These are phyloP conservation scores for Persicaria tinctoria DNA, from an alignment of 148 eudicot species.

Conservation along the genomic window DNA sequence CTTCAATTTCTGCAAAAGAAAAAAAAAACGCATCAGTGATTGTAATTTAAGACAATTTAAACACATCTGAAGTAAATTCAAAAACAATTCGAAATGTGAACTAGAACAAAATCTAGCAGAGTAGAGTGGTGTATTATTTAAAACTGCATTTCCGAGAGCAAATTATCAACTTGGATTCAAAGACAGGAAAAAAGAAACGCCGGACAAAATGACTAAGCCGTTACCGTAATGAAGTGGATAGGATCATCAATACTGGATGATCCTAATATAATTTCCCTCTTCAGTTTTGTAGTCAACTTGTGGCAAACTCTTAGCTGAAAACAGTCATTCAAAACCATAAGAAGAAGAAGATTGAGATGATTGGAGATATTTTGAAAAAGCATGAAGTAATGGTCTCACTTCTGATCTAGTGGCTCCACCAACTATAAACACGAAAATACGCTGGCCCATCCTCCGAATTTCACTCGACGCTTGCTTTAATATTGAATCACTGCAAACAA, in stretches of 20 bases:
- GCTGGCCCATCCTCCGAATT: constrained; percentile 72
- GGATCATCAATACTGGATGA: constrained; percentile 95
- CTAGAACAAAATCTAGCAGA: neutral
- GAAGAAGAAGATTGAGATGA: neutral
- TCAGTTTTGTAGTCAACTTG: constrained; percentile 68
- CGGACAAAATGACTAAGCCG: neutral
- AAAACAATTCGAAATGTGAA: neutral
- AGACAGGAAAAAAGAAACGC: neutral
- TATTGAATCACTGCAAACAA: constrained; percentile 62
- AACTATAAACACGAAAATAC: constrained; percentile 82
- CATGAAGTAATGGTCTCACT: constrained; percentile 29
- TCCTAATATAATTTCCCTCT: constrained; percentile 80
- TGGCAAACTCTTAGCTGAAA: constrained; percentile 84
- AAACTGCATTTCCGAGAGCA: too few relatives aligned
- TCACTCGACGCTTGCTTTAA: constrained; percentile 86
- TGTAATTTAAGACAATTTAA: neutral
- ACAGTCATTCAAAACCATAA: neutral
- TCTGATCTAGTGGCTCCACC: constrained; percentile 96
- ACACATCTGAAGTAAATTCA: neutral
- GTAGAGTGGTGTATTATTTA: neutral
- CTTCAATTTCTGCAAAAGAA: constrained; percentile 70
- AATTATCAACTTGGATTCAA: neutral
- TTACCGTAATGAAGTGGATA: constrained; percentile 76
- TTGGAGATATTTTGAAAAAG: neutral
- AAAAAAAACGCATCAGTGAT: neutral